phyloP scores from a whole-genome alignment of 495 filamentous ascomycete genomes.

The Trichoderma virens region DNA sequence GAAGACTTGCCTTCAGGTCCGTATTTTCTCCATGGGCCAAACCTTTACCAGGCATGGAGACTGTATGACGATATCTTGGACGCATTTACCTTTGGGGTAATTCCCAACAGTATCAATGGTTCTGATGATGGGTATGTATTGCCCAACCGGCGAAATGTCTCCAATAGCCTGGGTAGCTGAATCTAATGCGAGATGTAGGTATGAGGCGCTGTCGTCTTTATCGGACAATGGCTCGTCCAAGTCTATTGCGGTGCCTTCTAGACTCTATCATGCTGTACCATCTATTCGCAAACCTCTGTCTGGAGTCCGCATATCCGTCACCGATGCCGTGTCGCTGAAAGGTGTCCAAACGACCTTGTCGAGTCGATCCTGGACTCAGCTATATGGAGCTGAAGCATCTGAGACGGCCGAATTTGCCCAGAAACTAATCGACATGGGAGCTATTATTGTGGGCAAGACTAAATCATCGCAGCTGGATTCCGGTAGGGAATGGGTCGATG shows the following conservation, averaged over 20 bases:
- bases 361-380: conserved; percentile 32
- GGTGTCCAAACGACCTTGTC: conserved; percentile 36
- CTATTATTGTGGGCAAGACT: conserved; percentile 42
- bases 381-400: conserved; percentile 26
- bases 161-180: background rate
- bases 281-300: conserved; percentile 29
- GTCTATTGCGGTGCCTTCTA: conserved; percentile 32
- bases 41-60: conserved; percentile 15
- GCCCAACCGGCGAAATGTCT: background rate
- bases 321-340: conserved; percentile 38
- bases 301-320: conserved; percentile 34
- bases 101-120: conserved; percentile 7
- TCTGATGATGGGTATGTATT: background rate
- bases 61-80: conserved; percentile 15
- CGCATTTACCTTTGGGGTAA: conserved; percentile 14
- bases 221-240: conserved; percentile 1
- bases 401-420: conserved; percentile 29
- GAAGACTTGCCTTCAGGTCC: conserved; percentile 15
- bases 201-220: conserved; percentile 3
- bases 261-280: conserved; percentile 28
- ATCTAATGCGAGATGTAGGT: background rate
- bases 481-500: conserved; percentile 16
- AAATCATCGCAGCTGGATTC: conserved; percentile 39
- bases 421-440: conserved; percentile 34
- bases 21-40: conserved; percentile 16